Evolutionary conservation across 306 rosid genomes (phyloP).

Genomic region (Ormosia emarginata): DNA sequence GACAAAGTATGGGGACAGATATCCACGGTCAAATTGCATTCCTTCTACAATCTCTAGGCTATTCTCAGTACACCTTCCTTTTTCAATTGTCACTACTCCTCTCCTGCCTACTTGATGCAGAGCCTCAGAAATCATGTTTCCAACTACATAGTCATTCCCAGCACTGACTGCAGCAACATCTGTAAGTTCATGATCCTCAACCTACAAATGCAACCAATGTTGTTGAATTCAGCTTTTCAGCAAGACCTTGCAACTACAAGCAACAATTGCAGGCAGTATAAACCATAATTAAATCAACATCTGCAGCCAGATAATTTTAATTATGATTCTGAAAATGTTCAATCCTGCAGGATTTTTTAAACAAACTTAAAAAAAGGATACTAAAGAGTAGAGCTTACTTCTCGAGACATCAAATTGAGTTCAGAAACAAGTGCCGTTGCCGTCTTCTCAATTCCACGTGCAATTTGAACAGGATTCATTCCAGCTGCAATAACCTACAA

Average conservation of each 20-base stretch:
- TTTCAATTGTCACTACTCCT: slow-evolving; percentile 86
- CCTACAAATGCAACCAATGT: slow-evolving; percentile 45
- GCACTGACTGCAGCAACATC: slow-evolving; percentile 93
- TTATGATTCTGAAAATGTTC: slow-evolving; percentile 6
- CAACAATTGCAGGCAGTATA: not conserved
- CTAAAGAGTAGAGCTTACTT: slow-evolving; percentile 38
- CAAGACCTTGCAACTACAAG: slow-evolving; percentile 16
- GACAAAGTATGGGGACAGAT: slow-evolving; percentile 78
- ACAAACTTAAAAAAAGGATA: not conserved
- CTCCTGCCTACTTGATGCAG: slow-evolving; percentile 66
- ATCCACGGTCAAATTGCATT: slow-evolving; percentile 90
- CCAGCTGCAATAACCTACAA: slow-evolving; percentile 85
- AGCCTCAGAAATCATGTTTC: slow-evolving; percentile 82
- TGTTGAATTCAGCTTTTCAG: slow-evolving; percentile 29
- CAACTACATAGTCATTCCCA: slow-evolving; percentile 76
- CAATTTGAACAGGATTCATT: slow-evolving; percentile 87
- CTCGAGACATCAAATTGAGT: slow-evolving; percentile 73
- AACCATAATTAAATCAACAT: slow-evolving; percentile 7
- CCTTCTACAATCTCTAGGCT: slow-evolving; percentile 83
- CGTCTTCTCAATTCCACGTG: slow-evolving; percentile 87
- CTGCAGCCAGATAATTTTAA: not conserved
- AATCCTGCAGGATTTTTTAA: not conserved
- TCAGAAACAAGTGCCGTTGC: slow-evolving; percentile 77
- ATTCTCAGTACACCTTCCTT: slow-evolving; percentile 59
- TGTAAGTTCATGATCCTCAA: slow-evolving; percentile 73